Evolutionary conservation across 2,329 filamentous ascomycete species (phyloP).

Genomic region (Apiospora sp.): DNA sequence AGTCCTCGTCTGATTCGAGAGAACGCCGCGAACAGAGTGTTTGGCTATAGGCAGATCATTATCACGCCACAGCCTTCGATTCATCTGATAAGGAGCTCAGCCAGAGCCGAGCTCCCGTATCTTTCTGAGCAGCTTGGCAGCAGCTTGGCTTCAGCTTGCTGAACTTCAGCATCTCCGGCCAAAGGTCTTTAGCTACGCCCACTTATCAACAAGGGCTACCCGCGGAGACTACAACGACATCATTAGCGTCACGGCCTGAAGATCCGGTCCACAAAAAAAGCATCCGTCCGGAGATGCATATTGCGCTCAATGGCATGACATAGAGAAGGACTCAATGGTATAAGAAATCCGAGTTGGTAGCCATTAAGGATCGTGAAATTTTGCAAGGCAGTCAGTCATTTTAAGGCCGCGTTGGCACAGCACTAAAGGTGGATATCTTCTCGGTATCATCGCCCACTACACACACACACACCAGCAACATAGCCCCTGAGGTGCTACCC

Average conservation of each 20-base stretch:
- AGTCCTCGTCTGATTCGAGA: no score
- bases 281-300: conserved; percentile 38
- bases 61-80: background rate
- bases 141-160: conserved; percentile 5
- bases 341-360: conserved; percentile 26
- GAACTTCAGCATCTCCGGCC: conserved; percentile 22
- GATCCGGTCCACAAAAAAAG: conserved; percentile 32
- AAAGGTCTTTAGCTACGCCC: conserved; percentile 18
- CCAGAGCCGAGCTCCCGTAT: conserved; percentile 2
- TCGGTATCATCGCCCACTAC: conserved; percentile 4
- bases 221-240: conserved; percentile 35
- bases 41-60: background rate
- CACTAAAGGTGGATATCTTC: background rate
- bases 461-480: background rate
- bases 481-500: background rate
- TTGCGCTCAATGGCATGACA: conserved; percentile 13
- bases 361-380: background rate
- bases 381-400: background rate
- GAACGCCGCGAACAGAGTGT: background rate
- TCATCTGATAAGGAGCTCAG: conserved; percentile 1
- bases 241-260: conserved; percentile 30
- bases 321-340: conserved; percentile 23
- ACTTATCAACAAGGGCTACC: conserved; percentile 32
- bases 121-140: background rate
- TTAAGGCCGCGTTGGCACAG: background rate